Base-by-base conservation (phyloP, 805 yeast genomes). In the Debaryomyces tyrocola region DNA sequence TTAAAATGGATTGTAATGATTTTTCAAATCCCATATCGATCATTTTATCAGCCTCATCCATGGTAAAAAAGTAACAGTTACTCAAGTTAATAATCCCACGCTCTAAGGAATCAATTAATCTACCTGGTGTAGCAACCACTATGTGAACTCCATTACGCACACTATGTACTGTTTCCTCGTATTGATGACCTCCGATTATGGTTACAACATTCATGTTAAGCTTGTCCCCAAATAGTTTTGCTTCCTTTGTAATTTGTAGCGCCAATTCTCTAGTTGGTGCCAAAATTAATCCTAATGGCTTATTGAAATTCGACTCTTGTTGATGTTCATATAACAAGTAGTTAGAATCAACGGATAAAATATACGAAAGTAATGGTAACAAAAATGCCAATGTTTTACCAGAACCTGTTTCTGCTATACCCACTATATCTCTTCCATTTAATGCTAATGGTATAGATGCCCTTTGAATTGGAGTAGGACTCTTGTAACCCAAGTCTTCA, bases 21-120 rank as follows among this genome's bases (percentile, higher is more conserved):
- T 80, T 85, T 61, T 90, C 96, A 62, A 92, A 92, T 4, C 97
- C 97, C 80, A 92, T 78, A 62, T 90, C 96, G 37, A 92, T 83
- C 98, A 92, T 92, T 54, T 91, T 75, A 64, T 92, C 99, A 1
- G 97, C 96, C 66, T 92, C 99, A 69, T 92, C 99, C 71, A 91
- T 75, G 1, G 88, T 84, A 18, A 92, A 66, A 50, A 82, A 85
- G 50, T 76, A 76, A 50, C 96, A 80, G 48, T 80, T 80, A 34
- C 69, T 70, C 29, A 91, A 66, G 1, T 77, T 77, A 2, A 90
- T 49, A 17, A 85, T 69, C n/a, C 82, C 80, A 43, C 86, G 72
- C 46, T 85, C 90, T 14, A 91, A 52, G 49, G 90, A 82, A 58
- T 92, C 99, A 10, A 90, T 76, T 39, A 92, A 69, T 49, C 98